Evolutionary conservation across 2,329 filamentous ascomycete species (phyloP).

Genomic region (Colletotrichum siamense): DNA sequence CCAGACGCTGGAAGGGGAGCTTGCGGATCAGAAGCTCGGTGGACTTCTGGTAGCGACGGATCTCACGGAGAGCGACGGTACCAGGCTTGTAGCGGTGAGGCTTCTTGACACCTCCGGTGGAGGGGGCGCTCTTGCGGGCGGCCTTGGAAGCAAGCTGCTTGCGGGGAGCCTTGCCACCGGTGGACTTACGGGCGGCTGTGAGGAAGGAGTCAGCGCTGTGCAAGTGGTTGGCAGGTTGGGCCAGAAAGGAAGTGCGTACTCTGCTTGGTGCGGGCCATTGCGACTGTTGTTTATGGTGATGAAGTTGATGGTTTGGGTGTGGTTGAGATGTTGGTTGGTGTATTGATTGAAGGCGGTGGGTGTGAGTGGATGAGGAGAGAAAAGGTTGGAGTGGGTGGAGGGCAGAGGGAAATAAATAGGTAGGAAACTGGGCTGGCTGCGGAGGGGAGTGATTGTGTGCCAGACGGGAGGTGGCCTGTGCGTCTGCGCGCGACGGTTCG

Average conservation of each 20-base stretch:
- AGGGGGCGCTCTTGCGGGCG: conserved; percentile 96
- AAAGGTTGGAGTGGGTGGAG: conserved; percentile 25
- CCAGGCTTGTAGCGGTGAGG: conserved; percentile 84
- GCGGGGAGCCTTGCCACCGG: conserved; percentile 78
- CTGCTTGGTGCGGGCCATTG: conserved; percentile 72
- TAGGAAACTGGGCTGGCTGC: conserved; percentile 33
- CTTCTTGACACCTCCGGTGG: conserved; percentile 97
- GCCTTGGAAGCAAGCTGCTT: conserved; percentile 99
- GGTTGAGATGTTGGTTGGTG: conserved; percentile 29
- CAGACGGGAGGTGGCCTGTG: conserved; percentile 19
- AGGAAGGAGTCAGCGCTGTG: not conserved
- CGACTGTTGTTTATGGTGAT: conserved; percentile 37
- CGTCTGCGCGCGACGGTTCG: conserved; percentile 9
- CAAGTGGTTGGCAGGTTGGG: too few relatives aligned
- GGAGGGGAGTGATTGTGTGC: conserved; percentile 29
- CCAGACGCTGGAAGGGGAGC: conserved; percentile 96
- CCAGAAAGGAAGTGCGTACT: conserved; percentile 31
- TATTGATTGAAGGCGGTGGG: conserved; percentile 37
- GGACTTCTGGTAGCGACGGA: conserved; percentile 90
- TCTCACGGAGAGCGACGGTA: conserved; percentile 91
- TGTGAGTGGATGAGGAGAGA: conserved; percentile 42
- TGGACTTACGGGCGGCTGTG: conserved; percentile 70
- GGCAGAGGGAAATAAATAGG: conserved; percentile 32
- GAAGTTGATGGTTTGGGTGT: conserved; percentile 31
- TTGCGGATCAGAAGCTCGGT: conserved; percentile 93